Evolutionary conservation across 805 yeast species (phyloP).

Genomic region (Metschnikowia kofuensis): DNA sequence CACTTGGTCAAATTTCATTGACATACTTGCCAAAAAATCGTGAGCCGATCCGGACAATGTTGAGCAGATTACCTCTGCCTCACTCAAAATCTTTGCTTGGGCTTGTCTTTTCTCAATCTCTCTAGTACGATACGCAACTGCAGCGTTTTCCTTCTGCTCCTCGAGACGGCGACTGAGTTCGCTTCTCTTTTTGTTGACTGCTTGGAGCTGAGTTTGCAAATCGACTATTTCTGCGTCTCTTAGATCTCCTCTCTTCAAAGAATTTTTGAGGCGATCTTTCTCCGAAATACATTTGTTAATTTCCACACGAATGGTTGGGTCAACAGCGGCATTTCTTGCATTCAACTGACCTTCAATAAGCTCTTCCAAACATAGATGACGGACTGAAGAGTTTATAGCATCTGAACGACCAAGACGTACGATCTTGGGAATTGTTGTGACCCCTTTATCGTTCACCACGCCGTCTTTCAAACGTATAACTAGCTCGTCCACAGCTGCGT

Average conservation of each 20-base stretch:
- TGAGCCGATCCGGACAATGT: slow-evolving; percentile 95
- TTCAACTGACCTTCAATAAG: slow-evolving; percentile 64
- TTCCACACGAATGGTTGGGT: slow-evolving; percentile 47
- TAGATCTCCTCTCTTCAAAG: slow-evolving; percentile 28
- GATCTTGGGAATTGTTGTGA: slow-evolving; percentile 54
- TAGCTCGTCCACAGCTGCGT: slow-evolving; percentile 97
- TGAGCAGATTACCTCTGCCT: slow-evolving; percentile 84
- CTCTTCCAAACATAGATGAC: slow-evolving; percentile 82
- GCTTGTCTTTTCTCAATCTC: slow-evolving; percentile 75
- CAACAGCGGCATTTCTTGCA: slow-evolving; percentile 40
- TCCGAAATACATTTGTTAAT: slow-evolving; percentile 53
- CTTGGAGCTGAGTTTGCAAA: slow-evolving; percentile 50
- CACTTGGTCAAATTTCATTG: slow-evolving; percentile 82
- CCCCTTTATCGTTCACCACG: slow-evolving; percentile 55
- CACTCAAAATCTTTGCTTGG: slow-evolving; percentile 67
- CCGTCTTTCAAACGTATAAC: slow-evolving; percentile 80
- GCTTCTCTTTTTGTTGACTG: slow-evolving; percentile 58
- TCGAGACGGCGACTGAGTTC: slow-evolving; percentile 73
- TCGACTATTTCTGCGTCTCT: slow-evolving; percentile 43
- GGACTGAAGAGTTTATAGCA: slow-evolving; percentile 77
- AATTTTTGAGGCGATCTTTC: slow-evolving; percentile 51
- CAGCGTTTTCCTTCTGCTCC: slow-evolving; percentile 69
- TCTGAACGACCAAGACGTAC: slow-evolving; percentile 91
- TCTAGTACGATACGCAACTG: slow-evolving; percentile 65
- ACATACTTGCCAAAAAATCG: slow-evolving; percentile 70